phyloP scores from a whole-genome alignment of 2,329 filamentous ascomycete species.

The Penicillium sp. region DNA sequence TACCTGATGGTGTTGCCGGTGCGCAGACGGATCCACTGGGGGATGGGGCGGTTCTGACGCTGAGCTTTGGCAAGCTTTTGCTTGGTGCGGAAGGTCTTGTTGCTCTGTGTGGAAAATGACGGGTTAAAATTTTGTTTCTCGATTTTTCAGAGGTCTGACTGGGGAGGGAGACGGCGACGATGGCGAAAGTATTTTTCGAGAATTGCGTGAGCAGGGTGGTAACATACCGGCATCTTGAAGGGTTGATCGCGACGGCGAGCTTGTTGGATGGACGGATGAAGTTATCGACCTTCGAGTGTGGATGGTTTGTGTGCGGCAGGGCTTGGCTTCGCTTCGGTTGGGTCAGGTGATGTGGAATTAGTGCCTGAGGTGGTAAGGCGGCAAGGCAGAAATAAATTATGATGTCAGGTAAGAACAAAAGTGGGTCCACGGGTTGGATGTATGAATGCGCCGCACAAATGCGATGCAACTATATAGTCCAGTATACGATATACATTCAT shows the following conservation, averaged over 20 bases:
- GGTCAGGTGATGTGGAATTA: constrained; percentile 35
- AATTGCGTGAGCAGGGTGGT: constrained; percentile 5
- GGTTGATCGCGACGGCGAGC: constrained; percentile 44
- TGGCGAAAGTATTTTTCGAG: constrained; percentile 6
- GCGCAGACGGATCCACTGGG: constrained; percentile 98
- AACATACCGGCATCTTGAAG: constrained; percentile 58
- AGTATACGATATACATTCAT: neutral
- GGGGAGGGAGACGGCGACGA: constrained; percentile 2
- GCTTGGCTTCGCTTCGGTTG: constrained; percentile 42
- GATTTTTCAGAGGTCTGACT: constrained; percentile 1
- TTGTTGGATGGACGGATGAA: constrained; percentile 37
- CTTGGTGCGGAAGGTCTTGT: constrained; percentile 99
- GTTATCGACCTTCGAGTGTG: constrained; percentile 37
- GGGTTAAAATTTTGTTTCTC: constrained; percentile 14
- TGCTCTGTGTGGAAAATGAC: constrained; percentile 64
- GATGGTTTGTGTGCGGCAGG: constrained; percentile 44
- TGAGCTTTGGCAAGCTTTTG: constrained; percentile 99
- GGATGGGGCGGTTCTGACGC: constrained; percentile 99
- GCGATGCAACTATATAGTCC: neutral
- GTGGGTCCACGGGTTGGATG: neutral
- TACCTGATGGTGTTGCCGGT: constrained; percentile 99
- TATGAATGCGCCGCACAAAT: neutral
- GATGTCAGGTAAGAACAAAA: neutral
- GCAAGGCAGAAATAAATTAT: neutral
- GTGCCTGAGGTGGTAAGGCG: constrained; percentile 26